phyloP scores from a whole-genome alignment of 148 eudicot species.

The Silene conica region DNA sequence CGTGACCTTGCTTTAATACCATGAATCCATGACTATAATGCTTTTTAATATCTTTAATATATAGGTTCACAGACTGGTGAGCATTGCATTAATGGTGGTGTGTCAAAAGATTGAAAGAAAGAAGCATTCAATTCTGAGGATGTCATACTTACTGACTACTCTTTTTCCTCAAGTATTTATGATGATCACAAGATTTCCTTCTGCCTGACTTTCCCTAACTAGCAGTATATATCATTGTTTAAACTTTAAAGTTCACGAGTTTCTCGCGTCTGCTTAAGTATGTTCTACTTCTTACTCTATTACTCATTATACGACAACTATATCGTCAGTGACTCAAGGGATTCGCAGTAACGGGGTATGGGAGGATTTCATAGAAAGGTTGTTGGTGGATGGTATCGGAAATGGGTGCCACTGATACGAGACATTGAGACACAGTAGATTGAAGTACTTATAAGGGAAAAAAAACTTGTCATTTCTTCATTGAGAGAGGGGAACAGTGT shows the following conservation, averaged over 20 bases:
- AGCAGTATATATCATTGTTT: conserved; percentile 9
- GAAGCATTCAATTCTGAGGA: conserved; percentile 15
- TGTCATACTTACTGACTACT: no score
- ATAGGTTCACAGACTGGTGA: neutral
- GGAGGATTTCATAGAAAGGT: no score
- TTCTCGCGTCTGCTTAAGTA: conserved; percentile 6
- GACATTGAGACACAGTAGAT: neutral
- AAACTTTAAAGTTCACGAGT: conserved; percentile 16
- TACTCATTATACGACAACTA: neutral
- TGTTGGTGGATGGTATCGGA: no score
- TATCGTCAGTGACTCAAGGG: no score
- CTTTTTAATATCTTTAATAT: no score
- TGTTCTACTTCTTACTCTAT: neutral
- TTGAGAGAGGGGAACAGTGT: conserved; percentile 22
- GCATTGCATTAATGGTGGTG: conserved; percentile 13
- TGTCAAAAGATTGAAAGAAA: conserved; percentile 6
- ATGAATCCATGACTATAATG: no score
- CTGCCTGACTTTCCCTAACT: conserved; percentile 4
- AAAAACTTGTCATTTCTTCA: conserved; percentile 22
- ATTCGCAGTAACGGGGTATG: no score
- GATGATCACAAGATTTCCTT: conserved; percentile 24
- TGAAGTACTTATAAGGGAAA: neutral
- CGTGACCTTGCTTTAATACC: neutral
- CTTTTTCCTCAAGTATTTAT: conserved; percentile 14
- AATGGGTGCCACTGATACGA: neutral